Evolutionary conservation across 2,329 filamentous ascomycete species (phyloP).

Genomic region (Nemania diffusa): DNA sequence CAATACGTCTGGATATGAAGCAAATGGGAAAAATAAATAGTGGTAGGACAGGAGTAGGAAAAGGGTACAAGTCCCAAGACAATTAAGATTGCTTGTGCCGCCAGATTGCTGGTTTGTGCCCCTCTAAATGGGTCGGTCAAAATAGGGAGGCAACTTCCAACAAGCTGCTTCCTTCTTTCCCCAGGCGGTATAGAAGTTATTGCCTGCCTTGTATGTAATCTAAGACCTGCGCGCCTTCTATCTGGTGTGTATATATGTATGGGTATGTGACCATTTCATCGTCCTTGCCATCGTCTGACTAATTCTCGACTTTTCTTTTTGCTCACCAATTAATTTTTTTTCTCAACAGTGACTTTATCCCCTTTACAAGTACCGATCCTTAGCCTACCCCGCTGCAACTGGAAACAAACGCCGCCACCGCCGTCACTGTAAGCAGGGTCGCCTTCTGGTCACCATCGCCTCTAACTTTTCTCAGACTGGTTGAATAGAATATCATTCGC

Average conservation of each 20-base stretch:
- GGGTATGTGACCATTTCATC: neutral
- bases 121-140: slow-evolving; percentile 14
- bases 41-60: neutral
- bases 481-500: slow-evolving; percentile 41
- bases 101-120: slow-evolving; percentile 21
- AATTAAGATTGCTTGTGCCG: slow-evolving; percentile 28
- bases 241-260: slow-evolving; percentile 1
- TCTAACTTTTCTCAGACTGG: neutral
- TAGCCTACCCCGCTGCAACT: slow-evolving; percentile 13
- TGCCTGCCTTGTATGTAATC: slow-evolving; percentile 6
- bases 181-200: slow-evolving; percentile 9
- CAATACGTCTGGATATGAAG: too few species aligned
- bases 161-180: neutral
- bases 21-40: neutral
- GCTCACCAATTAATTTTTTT: neutral
- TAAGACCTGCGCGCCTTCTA: neutral
- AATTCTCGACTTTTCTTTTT: neutral
- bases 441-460: slow-evolving; percentile 2
- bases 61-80: slow-evolving; percentile 3
- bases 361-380: neutral
- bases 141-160: slow-evolving; percentile 6
- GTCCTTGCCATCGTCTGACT: neutral
- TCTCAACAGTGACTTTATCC: too few species aligned
- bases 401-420: neutral
- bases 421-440: slow-evolving; percentile 1